Evolutionary conservation across 371 early-diverging fungal species (phyloP), one percentile per base, ranked within the genome.

Genomic region (Quaeritorhiza haematococci): DNA sequence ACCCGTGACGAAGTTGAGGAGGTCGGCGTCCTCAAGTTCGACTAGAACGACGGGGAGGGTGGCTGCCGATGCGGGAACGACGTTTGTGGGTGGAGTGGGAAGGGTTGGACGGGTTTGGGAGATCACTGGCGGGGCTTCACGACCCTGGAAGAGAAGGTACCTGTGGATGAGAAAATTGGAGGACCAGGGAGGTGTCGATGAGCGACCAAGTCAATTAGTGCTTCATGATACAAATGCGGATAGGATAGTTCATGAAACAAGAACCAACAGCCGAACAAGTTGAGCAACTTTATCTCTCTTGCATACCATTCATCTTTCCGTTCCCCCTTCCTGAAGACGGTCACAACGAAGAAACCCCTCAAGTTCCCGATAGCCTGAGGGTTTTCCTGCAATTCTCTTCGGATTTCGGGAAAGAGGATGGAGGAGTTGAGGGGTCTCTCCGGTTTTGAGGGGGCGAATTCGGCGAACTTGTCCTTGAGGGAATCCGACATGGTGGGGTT

Each of bases 1-100:
- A 10, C 71, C 71, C 13, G 71, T 71, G 43, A 64, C 55, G 42
- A 71, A 66, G 48, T 67, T 66, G 26, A 61, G 56, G 50, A 71
- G 56, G 58, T 71, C 71, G 17, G 41, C 49, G 51, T 71, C 71
- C 34, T 66, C 67, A 15, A 67, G 49, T 45, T 71, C 67, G 30
- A 67, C 34, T 27, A 67, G 43, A 19, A 62, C 60, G 23, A 67
- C 63, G 13, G 69, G 69, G 21, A 59, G 24, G 24, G 44, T 10
- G 47, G 13, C 19, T 21, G 8, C 43, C 15, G n/a, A n/a, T n/a
- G n/a, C 24, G 41, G 26, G n/a, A 10, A 13, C 24, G 41, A 8
- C n/a, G 7, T 53, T 53, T 34, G 45, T 28, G 30, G 55, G n/a
- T n/a, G n/a, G 45, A 1, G 53, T 33, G n/a, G 60, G 62, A 2